These are phyloP conservation scores for Rhynchosporium secalis DNA, from an alignment of 2,329 filamentous ascomycete species.

Conservation along the genomic window DNA sequence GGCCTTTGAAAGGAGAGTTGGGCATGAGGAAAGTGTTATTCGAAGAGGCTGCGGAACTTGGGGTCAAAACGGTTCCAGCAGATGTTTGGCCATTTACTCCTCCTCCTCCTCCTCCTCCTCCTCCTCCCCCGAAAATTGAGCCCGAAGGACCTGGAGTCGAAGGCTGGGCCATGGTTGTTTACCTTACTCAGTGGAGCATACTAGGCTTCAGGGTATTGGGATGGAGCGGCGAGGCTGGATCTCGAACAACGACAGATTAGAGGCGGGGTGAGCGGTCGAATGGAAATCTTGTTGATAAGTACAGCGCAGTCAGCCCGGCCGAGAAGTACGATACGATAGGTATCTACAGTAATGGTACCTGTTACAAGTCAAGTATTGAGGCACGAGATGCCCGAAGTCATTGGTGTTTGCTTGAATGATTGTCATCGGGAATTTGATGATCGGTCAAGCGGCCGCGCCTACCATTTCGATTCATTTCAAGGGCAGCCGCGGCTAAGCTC, in stretches of 20 bases:
- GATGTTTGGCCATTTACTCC: slow-evolving; percentile 26
- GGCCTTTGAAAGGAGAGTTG: slow-evolving; percentile 72
- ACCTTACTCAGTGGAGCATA: slow-evolving; percentile 9
- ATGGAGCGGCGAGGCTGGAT: neutral
- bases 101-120: neutral
- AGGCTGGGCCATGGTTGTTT: slow-evolving; percentile 46
- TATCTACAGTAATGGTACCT: too few relatives aligned
- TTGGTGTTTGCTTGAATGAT: slow-evolving; percentile 2
- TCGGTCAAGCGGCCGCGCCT: slow-evolving; percentile 2
- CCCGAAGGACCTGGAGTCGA: slow-evolving; percentile 45
- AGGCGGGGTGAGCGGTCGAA: neutral
- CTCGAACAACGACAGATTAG: neutral
- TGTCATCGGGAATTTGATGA: slow-evolving; percentile 2
- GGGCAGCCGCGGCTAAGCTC: neutral
- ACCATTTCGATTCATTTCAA: neutral
- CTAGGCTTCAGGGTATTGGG: neutral
- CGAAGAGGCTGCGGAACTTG: slow-evolving; percentile 54
- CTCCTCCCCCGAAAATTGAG: slow-evolving; percentile 50
- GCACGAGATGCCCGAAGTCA: neutral
- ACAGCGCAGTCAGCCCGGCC: neutral
- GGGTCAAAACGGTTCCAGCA: slow-evolving; percentile 40
- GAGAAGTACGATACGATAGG: too few relatives aligned
- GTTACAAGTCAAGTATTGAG: neutral
- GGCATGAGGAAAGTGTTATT: slow-evolving; percentile 90
- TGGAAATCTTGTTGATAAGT: neutral